phyloP scores from a whole-genome alignment of 257 asterid species.

The Solanum gandarillasii region DNA sequence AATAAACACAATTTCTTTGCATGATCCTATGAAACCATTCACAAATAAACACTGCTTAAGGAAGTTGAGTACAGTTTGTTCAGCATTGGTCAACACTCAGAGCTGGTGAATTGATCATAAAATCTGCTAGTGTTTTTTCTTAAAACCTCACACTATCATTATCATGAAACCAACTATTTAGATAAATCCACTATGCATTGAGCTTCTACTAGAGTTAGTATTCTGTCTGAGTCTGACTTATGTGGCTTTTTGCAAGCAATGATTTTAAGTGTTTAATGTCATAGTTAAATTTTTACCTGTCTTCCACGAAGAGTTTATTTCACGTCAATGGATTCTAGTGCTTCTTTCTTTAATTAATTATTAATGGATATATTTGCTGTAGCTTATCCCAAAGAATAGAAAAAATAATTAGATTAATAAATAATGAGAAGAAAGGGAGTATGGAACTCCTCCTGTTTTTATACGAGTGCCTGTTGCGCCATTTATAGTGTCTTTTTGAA shows the following conservation, averaged over 20 bases:
- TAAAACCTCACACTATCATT: background rate
- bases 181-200: background rate
- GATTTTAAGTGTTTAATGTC: background rate
- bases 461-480: background rate
- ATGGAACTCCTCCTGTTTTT: background rate
- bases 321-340: background rate
- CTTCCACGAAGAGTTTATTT: background rate
- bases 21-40: background rate
- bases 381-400: background rate
- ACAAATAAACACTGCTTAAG: background rate
- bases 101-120: background rate
- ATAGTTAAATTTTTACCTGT: background rate
- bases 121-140: background rate
- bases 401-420: background rate
- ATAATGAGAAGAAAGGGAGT: background rate
- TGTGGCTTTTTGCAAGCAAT: background rate
- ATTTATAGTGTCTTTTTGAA: background rate
- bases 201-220: background rate
- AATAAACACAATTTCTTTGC: background rate
- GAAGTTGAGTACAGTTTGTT: background rate
- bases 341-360: background rate
- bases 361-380: background rate
- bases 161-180: background rate
- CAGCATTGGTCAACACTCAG: background rate
- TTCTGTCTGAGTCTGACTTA: background rate